Base-by-base conservation (phyloP, 805 yeast species). In the Kuraishia borneana region DNA sequence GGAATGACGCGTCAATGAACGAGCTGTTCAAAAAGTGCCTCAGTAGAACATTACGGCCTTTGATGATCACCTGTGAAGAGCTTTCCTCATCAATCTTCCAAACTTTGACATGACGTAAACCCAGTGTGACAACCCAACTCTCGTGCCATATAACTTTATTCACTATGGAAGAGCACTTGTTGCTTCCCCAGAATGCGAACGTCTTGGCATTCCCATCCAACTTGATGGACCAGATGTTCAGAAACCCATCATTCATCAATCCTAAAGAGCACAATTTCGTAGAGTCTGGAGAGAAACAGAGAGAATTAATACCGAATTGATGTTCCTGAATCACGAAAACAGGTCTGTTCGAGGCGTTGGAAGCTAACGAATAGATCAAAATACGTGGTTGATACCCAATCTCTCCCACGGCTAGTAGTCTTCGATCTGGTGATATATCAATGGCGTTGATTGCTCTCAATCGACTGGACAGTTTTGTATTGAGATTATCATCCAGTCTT, bases 331-430 rank as follows among this genome's bases (percentile, higher is more conserved):
- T 64, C 12, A 67, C 57, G 6, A 70, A 68, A 5, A 76, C 50
- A 1, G 84, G 83, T n/a, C 47, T 51, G 4, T 54, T 45, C 9
- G 58, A 45, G 31, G 73, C 61, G 39, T 65, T 65, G 12, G 65
- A 59, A 0, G 77, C 76, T 12, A 76, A 52, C 2, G 83, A 74
- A 45, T 66, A 79, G 10, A 79, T 43, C 16, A 77, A 52, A 2
- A 81, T 63, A 14, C 87, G 58, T 1, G 89, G 89, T 41, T 67
- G 73, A 40, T 75, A 76, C 0, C 88, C 88, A 0, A 65, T 51
- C 46, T 81, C 89, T 2, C 89, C 89, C 12, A 78, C 71, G 0
- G 85, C 85, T 18, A 81, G 49, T 4, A 72, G 42, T 30, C 53
- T 60, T 26, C 59, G 63, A 46, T 72, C 69, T 0, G 80, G 73